Evolutionary conservation across 2,329 filamentous ascomycete genomes (phyloP).

Genomic region (Hortaea werneckii): DNA sequence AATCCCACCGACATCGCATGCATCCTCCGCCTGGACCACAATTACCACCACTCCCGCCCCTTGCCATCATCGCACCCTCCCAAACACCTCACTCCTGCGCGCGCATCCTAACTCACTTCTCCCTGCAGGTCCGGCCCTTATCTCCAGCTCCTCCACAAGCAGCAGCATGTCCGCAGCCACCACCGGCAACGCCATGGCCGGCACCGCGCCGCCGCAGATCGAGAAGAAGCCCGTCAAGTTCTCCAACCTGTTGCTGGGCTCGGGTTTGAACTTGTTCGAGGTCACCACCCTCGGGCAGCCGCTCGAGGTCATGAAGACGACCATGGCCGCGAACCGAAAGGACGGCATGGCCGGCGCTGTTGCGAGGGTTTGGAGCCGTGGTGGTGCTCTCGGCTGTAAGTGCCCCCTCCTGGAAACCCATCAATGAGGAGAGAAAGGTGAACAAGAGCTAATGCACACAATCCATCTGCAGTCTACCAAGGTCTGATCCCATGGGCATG

Average conservation of each 20-base stretch:
- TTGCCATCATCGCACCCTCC: too few species aligned
- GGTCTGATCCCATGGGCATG: conserved; percentile 99
- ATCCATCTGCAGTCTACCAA: conserved; percentile 75
- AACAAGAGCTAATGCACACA: conserved; percentile 60
- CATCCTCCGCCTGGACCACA: neutral
- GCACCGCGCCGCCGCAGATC: conserved; percentile 45
- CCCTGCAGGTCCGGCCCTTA: conserved; percentile 63
- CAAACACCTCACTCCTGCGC: too few species aligned
- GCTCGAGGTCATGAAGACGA: conserved; percentile 98
- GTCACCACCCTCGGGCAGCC: conserved; percentile 67
- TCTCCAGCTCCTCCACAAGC: conserved; percentile 30
- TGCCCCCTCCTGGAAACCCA: neutral
- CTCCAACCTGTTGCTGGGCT: conserved; percentile 92
- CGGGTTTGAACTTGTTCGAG: conserved; percentile 92
- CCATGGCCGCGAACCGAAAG: conserved; percentile 92
- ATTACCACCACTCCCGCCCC: too few species aligned
- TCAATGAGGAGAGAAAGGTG: neutral
- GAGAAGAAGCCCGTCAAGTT: conserved; percentile 99
- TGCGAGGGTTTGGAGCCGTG: conserved; percentile 81
- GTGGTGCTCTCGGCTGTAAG: conserved; percentile 89
- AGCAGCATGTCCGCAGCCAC: conserved; percentile 26
- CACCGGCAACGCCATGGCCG: conserved; percentile 38
- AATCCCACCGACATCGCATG: neutral
- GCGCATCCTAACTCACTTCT: conserved; percentile 46
- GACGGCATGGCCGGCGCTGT: conserved; percentile 79